These are phyloP conservation scores for Silene noctiflora DNA, from an alignment of 179 eudicot species.

Conservation along the genomic window DNA sequence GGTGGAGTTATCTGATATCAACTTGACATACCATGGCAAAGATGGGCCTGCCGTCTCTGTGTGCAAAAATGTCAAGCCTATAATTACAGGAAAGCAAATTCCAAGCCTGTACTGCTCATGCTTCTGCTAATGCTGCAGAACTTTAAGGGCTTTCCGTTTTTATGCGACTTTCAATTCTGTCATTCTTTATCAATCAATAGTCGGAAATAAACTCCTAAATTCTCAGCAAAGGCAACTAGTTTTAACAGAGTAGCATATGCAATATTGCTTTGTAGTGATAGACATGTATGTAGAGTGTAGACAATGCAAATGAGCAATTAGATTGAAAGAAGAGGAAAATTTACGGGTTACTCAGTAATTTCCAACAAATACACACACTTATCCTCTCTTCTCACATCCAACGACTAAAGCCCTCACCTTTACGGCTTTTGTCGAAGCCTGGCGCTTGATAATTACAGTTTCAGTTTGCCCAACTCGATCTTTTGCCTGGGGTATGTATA, in stretches of 20 bases:
- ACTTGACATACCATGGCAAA: slow-evolving; percentile 26
- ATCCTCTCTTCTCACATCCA: slow-evolving; percentile 3
- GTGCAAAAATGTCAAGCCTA: slow-evolving; percentile 32
- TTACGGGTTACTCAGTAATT: neutral
- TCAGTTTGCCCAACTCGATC: slow-evolving; percentile 62
- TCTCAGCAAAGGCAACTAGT: neutral
- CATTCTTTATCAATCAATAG: neutral
- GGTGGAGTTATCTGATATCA: slow-evolving; percentile 24
- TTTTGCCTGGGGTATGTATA: slow-evolving; percentile 65
- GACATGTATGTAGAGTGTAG: too few relatives aligned
- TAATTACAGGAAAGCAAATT: slow-evolving; percentile 25
- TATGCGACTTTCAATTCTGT: neutral
- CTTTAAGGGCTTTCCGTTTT: neutral
- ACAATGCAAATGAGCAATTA: too few relatives aligned
- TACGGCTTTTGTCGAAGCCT: neutral
- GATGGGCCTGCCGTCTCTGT: slow-evolving; percentile 32
- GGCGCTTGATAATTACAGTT: slow-evolving; percentile 34
- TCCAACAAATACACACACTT: neutral
- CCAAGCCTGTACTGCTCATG: slow-evolving; percentile 28
- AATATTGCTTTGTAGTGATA: too few relatives aligned
- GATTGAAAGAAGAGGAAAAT: neutral
- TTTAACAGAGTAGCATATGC: too few relatives aligned
- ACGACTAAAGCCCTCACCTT: neutral
- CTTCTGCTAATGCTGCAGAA: slow-evolving; percentile 13
- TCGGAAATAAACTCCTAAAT: neutral